A percentile compares a stretch with the other conserved stretches of the same genome.
Evolutionary conservation across 805 yeast species (phyloP).

Genomic region (Candida ipomoeae): DNA sequence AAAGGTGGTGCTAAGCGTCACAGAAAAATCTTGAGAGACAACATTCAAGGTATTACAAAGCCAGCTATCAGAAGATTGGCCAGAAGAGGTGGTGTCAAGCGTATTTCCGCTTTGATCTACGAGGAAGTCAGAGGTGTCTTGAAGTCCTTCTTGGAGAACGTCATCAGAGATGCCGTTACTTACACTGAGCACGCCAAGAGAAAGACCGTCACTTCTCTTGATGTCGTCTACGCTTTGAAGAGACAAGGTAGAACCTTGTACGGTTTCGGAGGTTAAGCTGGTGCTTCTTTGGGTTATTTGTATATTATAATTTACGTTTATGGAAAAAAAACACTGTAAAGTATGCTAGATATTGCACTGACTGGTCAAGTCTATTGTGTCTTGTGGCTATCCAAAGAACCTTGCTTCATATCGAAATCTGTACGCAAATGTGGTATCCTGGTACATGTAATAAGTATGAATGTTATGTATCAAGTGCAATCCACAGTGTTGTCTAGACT

Average conservation of each 20-base stretch:
- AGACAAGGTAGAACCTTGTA: slow-evolving; percentile 99
- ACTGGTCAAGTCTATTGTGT: too few species aligned
- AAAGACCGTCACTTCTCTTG: slow-evolving; percentile 98
- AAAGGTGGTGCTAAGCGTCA: slow-evolving; percentile 99
- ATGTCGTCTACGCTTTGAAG: slow-evolving; percentile 98
- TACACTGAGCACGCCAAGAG: slow-evolving; percentile 99
- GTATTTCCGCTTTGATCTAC: slow-evolving; percentile 97
- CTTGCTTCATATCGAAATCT: too few species aligned
- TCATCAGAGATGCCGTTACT: slow-evolving; percentile 98
- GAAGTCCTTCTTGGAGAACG: slow-evolving; percentile 92
- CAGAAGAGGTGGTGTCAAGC: slow-evolving; percentile 99
- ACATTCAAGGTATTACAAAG: slow-evolving; percentile 99
- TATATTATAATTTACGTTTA: slow-evolving; percentile 8
- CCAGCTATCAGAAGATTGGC: slow-evolving; percentile 99
- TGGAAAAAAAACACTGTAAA: not conserved
- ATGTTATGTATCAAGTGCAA: too few species aligned
- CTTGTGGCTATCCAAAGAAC: too few species aligned
- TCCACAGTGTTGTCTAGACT: too few species aligned
- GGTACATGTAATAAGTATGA: too few species aligned
- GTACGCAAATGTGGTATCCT: too few species aligned
- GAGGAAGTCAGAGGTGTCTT: slow-evolving; percentile 98
- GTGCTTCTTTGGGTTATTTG: slow-evolving; percentile 6
- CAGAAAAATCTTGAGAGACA: slow-evolving; percentile 98
- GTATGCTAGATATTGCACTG: too few species aligned
- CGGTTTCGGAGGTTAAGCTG: slow-evolving; percentile 93